Evolutionary conservation across 2,329 filamentous ascomycete genomes (phyloP), one percentile per base, ranked within the genome.

Genomic region (Drechslerella dactyloides): DNA sequence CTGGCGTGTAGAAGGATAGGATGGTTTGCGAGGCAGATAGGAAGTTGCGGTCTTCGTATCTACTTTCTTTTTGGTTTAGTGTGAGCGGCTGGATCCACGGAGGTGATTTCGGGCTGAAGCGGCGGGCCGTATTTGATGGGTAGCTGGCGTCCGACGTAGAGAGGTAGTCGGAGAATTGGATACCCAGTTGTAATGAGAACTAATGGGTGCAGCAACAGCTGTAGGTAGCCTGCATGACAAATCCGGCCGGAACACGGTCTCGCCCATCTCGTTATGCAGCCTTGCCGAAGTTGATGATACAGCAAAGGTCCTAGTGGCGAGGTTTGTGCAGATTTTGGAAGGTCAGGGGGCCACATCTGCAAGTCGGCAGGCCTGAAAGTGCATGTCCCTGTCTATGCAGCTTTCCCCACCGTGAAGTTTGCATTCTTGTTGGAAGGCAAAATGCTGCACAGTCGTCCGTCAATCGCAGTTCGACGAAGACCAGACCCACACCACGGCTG

Each of bases 401-500:
- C 35, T 30, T 33, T 8, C 27, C 27, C 27, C 27, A 33, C 3
- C 3, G 21, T 50, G 37, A 54, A 54, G 58, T 63, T 63, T 60
- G 59, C 46, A 35, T 27, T 48, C 24, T 21, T 23, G 52, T 60
- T 10, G 27, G 37, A 42, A 42, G 37, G 37, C 37, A 40, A 27
- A 59, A 55, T 40, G n/a, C 21, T n/a, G 13, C 37, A 53, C 40
- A 33, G 42, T 60, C 33, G 51, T 19, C 50, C 33, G 60, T 54
- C 27, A 42, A 13, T 42, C 37, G 11, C 37, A 17, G 46, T 35
- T 50, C 35, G 51, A 35, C n/a, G 19, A 37, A 15, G 21, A 23
- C 21, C 15, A 10, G 65, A 35, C 58, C 65, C 65, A 58, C 54
- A 59, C 52, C 65, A 54, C 56, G 55, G 66, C 59, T 70, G 54